Base-by-base conservation (phyloP, 805 yeast species). In the Saturnispora zaruensis region DNA sequence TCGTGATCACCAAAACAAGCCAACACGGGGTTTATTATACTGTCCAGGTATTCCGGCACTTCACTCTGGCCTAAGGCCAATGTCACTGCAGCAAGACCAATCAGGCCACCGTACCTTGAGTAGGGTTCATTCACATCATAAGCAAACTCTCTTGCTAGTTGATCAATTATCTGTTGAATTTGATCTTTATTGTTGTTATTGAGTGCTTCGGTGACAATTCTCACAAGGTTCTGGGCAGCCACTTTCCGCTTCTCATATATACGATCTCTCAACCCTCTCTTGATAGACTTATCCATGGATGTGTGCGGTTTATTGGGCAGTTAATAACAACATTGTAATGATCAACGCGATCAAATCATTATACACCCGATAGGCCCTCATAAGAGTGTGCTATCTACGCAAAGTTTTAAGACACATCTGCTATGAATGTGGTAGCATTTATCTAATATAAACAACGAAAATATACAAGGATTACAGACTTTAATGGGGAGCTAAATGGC, bases 1-100 rank as follows among this genome's bases (percentile, higher is more conserved):
- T 93, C 96, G 53, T 93, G 96, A 61, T 93, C 99, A 45, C 95
- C 91, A 65, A 93, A 93, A 52, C 97, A 91, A 0, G 96, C 91
- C 58, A 93, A 72, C 13, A 93, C 96, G 0, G 99, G 97, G 53
- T 87, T 93, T 54, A 93, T 79, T 51, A 93, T 89, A 48, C 81
- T 86, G 52, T 87, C 93, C 45, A 93, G 67, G 59, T 87, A 91
- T 50, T 72, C 71, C 0, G 96, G 93, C 33, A 93, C 87, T 44
- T 90, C 91, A 57, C 79, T 79, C 38, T 77, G 75, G 2, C 98
- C 97, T 28, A 93, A 68, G 0, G 98, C 98, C 50, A 93, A 90
- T 0, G 96, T 89, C 4, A 89, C 93, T 11, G 96, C 96, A 5
- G 98, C 99, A 18, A 93, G 70, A 0, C 98, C 98, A 56, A 95